Base-by-base conservation (phyloP, 176 grass and related monocot genomes). In the Neostapfia colusana region DNA sequence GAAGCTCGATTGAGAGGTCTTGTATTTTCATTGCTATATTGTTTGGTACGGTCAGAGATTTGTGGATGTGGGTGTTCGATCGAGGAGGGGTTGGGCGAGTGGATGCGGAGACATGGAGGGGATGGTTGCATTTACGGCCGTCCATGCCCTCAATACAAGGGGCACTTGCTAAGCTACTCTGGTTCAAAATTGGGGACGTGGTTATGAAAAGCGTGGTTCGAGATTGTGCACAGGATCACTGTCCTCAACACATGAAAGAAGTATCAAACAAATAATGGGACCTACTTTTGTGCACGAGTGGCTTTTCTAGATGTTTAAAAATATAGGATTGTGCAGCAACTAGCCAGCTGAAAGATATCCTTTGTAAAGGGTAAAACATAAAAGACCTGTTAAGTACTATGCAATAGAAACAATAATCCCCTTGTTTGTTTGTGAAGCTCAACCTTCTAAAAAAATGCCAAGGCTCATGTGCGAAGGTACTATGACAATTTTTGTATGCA, bases 401-500 rank as follows among this genome's bases (percentile, higher is more conserved):
- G 64, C 61, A 86, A 63, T 68, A 67, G 25, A 43, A 70, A 56
- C 42, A 7, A 1, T 5, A 76, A 21, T 81, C 36, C 18, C 53
- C 6, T 13, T 34, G 41, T 40, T 44, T 60, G 53, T 10, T 31
- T 26, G 7, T 41, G 70, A 75, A 51, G 41, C 18, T 81, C n/a
- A 23, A n/a, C 8, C 7, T 13, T 68, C 69, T 44, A 86, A 41
- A 18, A 34, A 62, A 63, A 14, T 24, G 54, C 11, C 60, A 40
- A 65, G 68, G 23, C 3, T 41, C 31, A 45, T 26, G 42, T 81
- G 34, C 1, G 14, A 74, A 68, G 62, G 8, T 6, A 50, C n/a
- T 40, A 61, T 31, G 25, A 26, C 31, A 59, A 53, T 81, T 68
- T 34, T 79, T 15, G 63, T 56, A 75, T 55, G 53, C 55, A 86